These are phyloP conservation scores for Suhomyces bolitotheri DNA, from an alignment of 1,139 yeast genomes.

Conservation along the genomic window DNA sequence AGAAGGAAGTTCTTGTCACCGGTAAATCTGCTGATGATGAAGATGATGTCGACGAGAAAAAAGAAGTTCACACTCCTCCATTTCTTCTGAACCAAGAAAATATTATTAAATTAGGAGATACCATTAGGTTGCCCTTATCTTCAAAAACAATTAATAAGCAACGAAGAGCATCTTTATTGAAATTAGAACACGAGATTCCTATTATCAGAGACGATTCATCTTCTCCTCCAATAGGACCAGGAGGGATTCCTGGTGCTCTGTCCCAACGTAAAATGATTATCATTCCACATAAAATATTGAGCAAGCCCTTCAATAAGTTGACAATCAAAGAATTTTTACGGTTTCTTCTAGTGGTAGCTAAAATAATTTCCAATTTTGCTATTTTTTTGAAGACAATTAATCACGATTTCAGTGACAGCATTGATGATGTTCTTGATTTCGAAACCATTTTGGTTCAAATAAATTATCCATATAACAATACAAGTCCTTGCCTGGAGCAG, in stretches of 20 bases:
- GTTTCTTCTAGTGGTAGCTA: constrained; percentile 40
- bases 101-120: constrained; percentile 38
- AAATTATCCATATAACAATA: neutral
- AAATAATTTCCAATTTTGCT: constrained; percentile 40
- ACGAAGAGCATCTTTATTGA: constrained; percentile 23
- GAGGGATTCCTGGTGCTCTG: neutral
- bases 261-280: constrained; percentile 28
- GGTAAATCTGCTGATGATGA: constrained; percentile 22
- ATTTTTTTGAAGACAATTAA: constrained; percentile 23
- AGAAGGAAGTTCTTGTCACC: constrained; percentile 33
- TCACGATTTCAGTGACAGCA: constrained; percentile 6
- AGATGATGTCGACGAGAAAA: constrained; percentile 14
- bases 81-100: constrained; percentile 23
- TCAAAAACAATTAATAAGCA: constrained; percentile 45
- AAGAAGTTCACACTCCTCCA: neutral
- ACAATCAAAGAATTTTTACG: constrained; percentile 40
- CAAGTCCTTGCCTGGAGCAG: constrained; percentile 4
- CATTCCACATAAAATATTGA: constrained; percentile 46
- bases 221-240: constrained; percentile 3
- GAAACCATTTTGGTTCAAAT: constrained; percentile 21
- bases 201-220: constrained; percentile 5
- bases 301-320: constrained; percentile 43
- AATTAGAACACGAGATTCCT: constrained; percentile 4
- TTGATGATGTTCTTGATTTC: constrained; percentile 23
- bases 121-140: constrained; percentile 41